Evolutionary conservation across 768 basidiomycete species (phyloP).

Genomic region (Kwoniella dendrophila): DNA sequence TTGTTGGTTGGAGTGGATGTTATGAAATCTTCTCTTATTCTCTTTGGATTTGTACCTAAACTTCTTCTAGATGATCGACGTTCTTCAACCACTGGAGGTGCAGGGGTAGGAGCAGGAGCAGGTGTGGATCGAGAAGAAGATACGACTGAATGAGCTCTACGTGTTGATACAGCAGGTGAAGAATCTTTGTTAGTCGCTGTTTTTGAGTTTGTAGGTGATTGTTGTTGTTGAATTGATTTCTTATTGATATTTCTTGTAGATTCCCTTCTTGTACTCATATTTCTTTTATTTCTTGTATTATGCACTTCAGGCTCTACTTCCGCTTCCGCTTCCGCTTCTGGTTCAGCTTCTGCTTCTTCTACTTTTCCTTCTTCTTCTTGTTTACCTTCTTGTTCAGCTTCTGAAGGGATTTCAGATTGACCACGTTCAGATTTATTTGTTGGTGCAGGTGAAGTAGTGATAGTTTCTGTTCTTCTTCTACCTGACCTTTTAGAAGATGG

Average conservation of each 20-base stretch:
- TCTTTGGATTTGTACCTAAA: neutral
- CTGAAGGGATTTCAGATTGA: neutral
- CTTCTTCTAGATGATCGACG: conserved; percentile 8
- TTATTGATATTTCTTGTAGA: conserved; percentile 3
- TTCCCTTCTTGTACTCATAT: conserved; percentile 22
- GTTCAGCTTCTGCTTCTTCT: conserved; percentile 8
- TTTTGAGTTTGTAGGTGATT: conserved; percentile 28
- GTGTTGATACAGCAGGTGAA: conserved; percentile 39
- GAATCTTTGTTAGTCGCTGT: conserved; percentile 23
- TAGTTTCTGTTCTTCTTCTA: conserved; percentile 15
- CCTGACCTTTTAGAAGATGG: conserved; percentile 29
- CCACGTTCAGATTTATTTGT: neutral
- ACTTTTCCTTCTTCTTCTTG: conserved; percentile 5
- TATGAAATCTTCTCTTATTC: conserved; percentile 31
- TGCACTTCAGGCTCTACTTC: conserved; percentile 10
- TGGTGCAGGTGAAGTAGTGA: neutral
- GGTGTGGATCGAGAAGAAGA: conserved; percentile 34
- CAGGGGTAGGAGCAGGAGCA: too few relatives aligned
- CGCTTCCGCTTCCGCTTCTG: conserved; percentile 5
- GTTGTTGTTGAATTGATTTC: conserved; percentile 7
- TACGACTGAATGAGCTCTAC: conserved; percentile 31
- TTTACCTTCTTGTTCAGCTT: conserved; percentile 10
- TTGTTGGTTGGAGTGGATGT: too few relatives aligned
- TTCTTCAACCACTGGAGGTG: conserved; percentile 8
- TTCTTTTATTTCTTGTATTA: conserved; percentile 21